Evolutionary conservation across 148 eudicot species (phyloP), one percentile per base, ranked within the genome.

Genomic region (Rhododendron ovatum): DNA sequence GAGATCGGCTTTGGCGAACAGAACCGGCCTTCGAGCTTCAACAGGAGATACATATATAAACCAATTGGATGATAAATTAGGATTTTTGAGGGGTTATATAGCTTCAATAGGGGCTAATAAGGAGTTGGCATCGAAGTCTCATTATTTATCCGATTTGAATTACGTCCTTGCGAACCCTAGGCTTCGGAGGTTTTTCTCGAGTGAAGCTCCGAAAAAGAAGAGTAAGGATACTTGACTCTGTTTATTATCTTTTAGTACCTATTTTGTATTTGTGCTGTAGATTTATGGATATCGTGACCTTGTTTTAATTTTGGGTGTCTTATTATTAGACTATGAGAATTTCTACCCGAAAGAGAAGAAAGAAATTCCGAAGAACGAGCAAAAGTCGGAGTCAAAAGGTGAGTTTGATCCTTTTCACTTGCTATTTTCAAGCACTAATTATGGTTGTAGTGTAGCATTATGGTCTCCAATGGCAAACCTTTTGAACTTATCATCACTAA

Each of bases 321-420:
- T 57, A 15, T 50, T 85, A 47, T 28, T 83, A 95, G 98, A 94
- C 79, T 94, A 94, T 87, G 98, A 95, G 89, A 94, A 95, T 87
- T 95, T 88, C 85, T 92, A 91, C 81, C 98, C 98, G 1, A 95
- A 94, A 88, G 91, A 90, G 20, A 95, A 94, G 94, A 94, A 94
- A 94, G 98, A 94, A 87, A 91, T 92, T 45, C 98, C 98, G 0
- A 95, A 95, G 12, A 87, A 94, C 67, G 94, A 87, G 47, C 94
- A 94, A 87, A 93, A 94, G 87, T 91, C 98, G 0, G 92, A 91
- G 84, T 91, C 95, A 7, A 94, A 94, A 91, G 97, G 98, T 95
- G 53, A 43, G 69, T 83, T 43, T 24, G 80, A 59, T 57, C 30
- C 47, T 77, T 63, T 80, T 53, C 9, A 14, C 41, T 18, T 69